Percentiles rank a stretch among this genome's conserved stretches.
Conservation (phyloP, 441 rosid species). For the Erodium moschatum region DNA sequence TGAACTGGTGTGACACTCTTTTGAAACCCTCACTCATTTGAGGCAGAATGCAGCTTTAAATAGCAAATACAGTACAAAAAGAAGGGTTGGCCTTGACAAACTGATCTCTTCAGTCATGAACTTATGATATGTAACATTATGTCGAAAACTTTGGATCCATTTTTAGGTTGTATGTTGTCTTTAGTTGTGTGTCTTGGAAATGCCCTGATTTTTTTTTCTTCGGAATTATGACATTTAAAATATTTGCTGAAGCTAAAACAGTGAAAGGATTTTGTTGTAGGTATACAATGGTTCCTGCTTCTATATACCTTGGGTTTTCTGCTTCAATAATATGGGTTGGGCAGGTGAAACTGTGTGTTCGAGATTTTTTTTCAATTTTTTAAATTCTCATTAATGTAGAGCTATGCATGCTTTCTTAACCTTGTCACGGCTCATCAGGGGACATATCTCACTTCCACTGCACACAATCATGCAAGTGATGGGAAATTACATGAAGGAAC, state of each 20-base stretch:
- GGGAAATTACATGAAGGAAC: slow-evolving; percentile 56
- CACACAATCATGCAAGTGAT: slow-evolving; percentile 61
- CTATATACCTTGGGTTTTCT: slow-evolving; percentile 74
- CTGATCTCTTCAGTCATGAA: background rate
- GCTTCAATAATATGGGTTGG: slow-evolving; percentile 97
- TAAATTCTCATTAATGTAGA: slow-evolving; percentile 4
- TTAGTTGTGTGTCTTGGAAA: background rate
- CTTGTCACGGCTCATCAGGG: slow-evolving; percentile 42
- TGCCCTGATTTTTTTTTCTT: too few relatives aligned
- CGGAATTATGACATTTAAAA: background rate
- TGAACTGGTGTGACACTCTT: background rate
- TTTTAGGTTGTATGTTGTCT: too few relatives aligned
- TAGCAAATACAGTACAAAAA: background rate
- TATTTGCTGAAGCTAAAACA: background rate
- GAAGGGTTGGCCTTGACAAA: background rate
- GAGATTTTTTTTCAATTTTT: too few relatives aligned
- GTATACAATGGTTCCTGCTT: slow-evolving; percentile 83
- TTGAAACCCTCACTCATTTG: background rate
- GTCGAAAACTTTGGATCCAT: too few relatives aligned
- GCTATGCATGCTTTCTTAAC: slow-evolving; percentile 12
- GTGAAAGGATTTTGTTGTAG: slow-evolving; percentile 29
- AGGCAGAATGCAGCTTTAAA: background rate
- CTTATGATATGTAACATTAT: too few relatives aligned
- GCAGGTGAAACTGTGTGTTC: too few relatives aligned
- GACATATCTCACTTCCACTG: slow-evolving; percentile 79